phyloP scores from a whole-genome alignment of 2,329 filamentous ascomycete genomes.

The Claviceps africana region DNA sequence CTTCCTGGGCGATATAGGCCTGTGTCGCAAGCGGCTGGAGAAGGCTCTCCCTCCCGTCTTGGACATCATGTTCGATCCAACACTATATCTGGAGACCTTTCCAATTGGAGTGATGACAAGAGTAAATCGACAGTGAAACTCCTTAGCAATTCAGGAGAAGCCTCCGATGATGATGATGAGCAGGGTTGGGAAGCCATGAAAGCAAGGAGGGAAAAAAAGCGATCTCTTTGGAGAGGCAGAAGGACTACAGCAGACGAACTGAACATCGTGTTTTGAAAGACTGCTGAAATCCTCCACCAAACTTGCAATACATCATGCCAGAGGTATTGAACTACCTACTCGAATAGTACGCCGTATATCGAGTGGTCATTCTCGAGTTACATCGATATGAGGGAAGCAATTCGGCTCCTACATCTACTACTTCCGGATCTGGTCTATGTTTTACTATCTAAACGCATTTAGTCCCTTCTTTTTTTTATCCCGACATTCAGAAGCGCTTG shows the following conservation, averaged over 20 bases:
- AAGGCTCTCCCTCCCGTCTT: slow-evolving; percentile 11
- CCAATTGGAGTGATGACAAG: slow-evolving; percentile 21
- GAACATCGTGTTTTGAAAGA: slow-evolving; percentile 29
- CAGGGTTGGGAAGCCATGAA: slow-evolving; percentile 59
- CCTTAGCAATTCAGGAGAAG: slow-evolving; percentile 24
- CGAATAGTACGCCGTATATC: background rate
- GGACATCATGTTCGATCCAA: slow-evolving; percentile 18
- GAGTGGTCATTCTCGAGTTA: background rate
- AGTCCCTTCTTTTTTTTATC: background rate
- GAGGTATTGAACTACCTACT: background rate
- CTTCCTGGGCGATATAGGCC: slow-evolving; percentile 82
- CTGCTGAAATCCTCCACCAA: background rate
- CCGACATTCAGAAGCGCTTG: background rate
- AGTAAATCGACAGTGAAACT: slow-evolving; percentile 24
- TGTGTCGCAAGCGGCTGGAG: slow-evolving; percentile 61
- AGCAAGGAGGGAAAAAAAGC: slow-evolving; percentile 54
- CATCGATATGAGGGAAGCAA: background rate
- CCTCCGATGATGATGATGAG: slow-evolving; percentile 46
- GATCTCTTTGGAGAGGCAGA: slow-evolving; percentile 49
- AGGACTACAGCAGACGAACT: slow-evolving; percentile 37
- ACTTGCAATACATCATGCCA: background rate
- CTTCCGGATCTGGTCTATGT: background rate
- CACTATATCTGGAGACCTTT: slow-evolving; percentile 19
- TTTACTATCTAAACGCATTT: background rate
- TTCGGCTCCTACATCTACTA: background rate